These are phyloP conservation scores for Penicillium freii DNA, from an alignment of 2,329 filamentous ascomycete genomes.

Conservation along the genomic window DNA sequence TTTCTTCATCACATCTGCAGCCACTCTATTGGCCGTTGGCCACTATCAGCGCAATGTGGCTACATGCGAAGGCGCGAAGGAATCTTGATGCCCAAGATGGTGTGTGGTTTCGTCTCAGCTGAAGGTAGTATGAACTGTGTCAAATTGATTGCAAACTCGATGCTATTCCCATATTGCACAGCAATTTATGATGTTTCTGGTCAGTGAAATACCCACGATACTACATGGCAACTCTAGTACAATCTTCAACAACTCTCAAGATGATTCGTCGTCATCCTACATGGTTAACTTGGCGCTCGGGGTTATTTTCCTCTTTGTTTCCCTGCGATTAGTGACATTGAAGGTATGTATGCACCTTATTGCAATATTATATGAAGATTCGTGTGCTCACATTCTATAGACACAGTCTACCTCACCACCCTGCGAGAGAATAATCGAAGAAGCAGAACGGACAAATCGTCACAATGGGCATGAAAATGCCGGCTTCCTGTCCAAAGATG, in stretches of 20 bases:
- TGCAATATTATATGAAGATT: not conserved
- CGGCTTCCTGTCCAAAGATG: not conserved
- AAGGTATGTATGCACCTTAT: not conserved
- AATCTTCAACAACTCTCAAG: not conserved
- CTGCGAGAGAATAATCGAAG: not conserved
- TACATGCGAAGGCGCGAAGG: not conserved
- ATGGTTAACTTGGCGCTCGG: not conserved
- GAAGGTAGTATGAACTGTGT: not conserved
- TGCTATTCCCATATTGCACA: not conserved
- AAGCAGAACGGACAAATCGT: not conserved
- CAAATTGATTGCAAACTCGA: not conserved
- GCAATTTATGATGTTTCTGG: not conserved
- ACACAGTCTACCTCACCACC: not conserved
- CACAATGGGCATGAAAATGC: not conserved
- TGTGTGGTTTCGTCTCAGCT: not conserved
- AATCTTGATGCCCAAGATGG: not conserved
- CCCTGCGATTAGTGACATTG: not conserved
- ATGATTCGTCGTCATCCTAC: not conserved
- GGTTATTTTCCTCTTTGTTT: not conserved
- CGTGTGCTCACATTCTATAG: not conserved
- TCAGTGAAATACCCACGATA: not conserved
- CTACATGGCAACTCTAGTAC: not conserved
- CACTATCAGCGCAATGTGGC: not conserved
- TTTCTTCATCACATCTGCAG: not conserved
- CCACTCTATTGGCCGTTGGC: not conserved